A percentile compares a stretch with the other conserved stretches of the same genome.
phyloP scores from a whole-genome alignment of 2,329 filamentous ascomycete species.

The Ilyonectria robusta region DNA sequence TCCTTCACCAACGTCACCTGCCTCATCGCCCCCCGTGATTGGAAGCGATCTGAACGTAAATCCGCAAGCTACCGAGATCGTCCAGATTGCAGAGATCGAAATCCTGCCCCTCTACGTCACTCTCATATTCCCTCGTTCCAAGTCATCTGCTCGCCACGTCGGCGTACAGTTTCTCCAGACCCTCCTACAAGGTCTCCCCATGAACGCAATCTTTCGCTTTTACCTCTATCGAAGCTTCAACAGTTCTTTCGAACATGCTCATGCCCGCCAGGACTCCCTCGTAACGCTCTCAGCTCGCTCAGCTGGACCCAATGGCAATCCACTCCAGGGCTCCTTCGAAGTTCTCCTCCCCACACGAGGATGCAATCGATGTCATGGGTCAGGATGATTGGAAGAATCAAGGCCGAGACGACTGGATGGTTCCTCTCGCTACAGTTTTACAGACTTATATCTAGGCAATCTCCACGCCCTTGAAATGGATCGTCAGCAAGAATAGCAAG shows the following conservation, averaged over 20 bases:
- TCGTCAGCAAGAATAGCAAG: neutral
- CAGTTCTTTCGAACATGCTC: constrained; percentile 30
- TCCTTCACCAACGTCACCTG: constrained; percentile 19
- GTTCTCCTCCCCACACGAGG: constrained; percentile 36
- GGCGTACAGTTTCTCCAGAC: constrained; percentile 37
- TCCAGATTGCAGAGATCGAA: constrained; percentile 34
- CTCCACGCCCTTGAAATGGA: neutral
- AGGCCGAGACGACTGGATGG: constrained; percentile 31
- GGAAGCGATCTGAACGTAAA: constrained; percentile 37
- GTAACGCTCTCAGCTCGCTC: constrained; percentile 23
- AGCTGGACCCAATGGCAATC: constrained; percentile 23
- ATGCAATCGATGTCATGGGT: constrained; percentile 43
- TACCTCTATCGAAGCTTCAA: constrained; percentile 39
- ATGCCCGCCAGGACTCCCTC: constrained; percentile 28
- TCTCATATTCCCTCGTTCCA: constrained; percentile 31
- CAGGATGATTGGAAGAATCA: constrained; percentile 41
- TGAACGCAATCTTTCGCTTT: constrained; percentile 35
- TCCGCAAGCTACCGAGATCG: constrained; percentile 36
- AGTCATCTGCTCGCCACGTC: constrained; percentile 40
- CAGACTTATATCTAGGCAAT: constrained; percentile 42
- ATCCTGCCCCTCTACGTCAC: constrained; percentile 40
- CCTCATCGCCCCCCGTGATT: constrained; percentile 39
- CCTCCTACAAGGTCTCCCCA: constrained; percentile 45
- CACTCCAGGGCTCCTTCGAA: constrained; percentile 32
- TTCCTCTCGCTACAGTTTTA: neutral